Evolutionary conservation across 2,329 filamentous ascomycete species (phyloP).

Genomic region (Beauveria brongniartii): DNA sequence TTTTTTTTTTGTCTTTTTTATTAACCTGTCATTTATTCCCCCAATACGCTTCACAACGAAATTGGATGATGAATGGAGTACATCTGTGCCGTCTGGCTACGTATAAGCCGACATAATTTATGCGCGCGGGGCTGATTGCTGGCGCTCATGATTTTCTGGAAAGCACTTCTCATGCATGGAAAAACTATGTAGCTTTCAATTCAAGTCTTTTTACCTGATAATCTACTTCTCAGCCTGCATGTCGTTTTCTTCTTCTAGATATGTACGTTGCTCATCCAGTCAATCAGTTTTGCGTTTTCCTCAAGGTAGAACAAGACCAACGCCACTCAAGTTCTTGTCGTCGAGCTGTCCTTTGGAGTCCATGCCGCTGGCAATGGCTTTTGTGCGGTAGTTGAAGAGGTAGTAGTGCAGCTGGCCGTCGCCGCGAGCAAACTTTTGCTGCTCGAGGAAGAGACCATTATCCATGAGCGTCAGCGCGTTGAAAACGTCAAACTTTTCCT

Average conservation of each 20-base stretch:
- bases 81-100: background rate
- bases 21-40: background rate
- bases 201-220: background rate
- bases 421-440: constrained; percentile 90
- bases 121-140: background rate
- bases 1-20: background rate
- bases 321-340: constrained; percentile 68
- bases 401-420: constrained; percentile 97
- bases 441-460: constrained; percentile 84
- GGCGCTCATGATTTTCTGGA: constrained; percentile 1
- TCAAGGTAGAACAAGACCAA: constrained; percentile 75
- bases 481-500: constrained; percentile 83
- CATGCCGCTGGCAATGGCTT: constrained; percentile 77
- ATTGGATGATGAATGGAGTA: background rate
- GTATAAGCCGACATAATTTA: background rate
- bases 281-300: constrained; percentile 11
- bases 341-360: constrained; percentile 73
- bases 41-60: background rate
- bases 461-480: constrained; percentile 92
- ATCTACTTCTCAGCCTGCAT: background rate
- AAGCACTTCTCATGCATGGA: background rate
- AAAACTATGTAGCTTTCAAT: background rate
- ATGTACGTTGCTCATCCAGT: background rate
- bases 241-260: background rate
- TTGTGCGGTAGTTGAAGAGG: constrained; percentile 90